phyloP scores from a whole-genome alignment of 768 basidiomycete species.

The Tylopilus felleus region DNA sequence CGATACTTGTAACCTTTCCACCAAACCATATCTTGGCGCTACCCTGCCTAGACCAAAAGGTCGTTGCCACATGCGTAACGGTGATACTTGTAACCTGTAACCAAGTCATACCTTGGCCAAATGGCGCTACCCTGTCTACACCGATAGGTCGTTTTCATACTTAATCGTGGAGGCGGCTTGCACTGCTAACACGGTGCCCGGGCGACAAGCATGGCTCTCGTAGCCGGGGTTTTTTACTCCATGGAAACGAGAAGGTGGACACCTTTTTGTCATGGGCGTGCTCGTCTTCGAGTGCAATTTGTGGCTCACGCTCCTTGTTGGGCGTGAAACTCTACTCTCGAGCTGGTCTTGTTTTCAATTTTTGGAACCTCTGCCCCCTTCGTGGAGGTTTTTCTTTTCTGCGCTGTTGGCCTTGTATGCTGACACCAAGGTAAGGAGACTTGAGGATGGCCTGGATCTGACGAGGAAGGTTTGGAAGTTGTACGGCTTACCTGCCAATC shows the following conservation, averaged over 20 bases:
- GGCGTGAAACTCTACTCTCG: constrained; percentile 31
- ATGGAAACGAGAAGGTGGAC: constrained; percentile 14
- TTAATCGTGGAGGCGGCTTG: background rate
- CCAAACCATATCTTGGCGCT: too few relatives aligned
- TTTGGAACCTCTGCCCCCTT: constrained; percentile 10
- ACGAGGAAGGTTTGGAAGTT: too few relatives aligned
- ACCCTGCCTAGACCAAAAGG: too few relatives aligned
- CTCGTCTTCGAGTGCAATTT: constrained; percentile 30
- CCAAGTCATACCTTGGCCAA: too few relatives aligned
- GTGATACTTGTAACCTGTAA: background rate
- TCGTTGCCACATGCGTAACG: background rate
- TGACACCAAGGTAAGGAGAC: background rate
- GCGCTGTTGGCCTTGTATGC: background rate
- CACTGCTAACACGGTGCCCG: background rate
- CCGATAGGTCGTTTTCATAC: too few relatives aligned
- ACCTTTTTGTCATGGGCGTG: background rate
- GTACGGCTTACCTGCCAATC: too few relatives aligned
- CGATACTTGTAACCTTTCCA: background rate
- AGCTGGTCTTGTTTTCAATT: constrained; percentile 19
- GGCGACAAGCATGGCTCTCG: background rate
- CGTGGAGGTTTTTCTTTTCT: constrained; percentile 10
- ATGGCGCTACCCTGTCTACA: too few relatives aligned
- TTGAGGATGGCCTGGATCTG: background rate
- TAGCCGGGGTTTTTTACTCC: background rate
- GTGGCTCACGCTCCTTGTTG: constrained; percentile 14